A percentile compares a stretch with the other conserved stretches of the same genome.
phyloP scores from a whole-genome alignment of 768 basidiomycete species.

The Macrocybe gigantea region DNA sequence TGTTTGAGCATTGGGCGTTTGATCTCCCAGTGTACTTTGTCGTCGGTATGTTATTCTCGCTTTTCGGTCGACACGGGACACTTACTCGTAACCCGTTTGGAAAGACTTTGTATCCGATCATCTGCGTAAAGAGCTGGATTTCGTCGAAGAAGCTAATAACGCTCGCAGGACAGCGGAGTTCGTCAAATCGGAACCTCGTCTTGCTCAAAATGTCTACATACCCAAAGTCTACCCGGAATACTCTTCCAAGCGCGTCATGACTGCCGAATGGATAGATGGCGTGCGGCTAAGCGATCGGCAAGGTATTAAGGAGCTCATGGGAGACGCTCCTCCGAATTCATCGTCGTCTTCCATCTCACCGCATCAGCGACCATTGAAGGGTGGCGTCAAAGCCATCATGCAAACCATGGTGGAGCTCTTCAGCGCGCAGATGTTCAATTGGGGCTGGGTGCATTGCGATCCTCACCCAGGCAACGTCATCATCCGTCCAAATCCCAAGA shows the following conservation, averaged over 20 bases:
- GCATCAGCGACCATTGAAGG: slow-evolving; percentile 39
- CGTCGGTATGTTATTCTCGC: slow-evolving; percentile 46
- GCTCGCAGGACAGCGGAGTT: slow-evolving; percentile 63
- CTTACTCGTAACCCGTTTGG: not conserved
- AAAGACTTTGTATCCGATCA: slow-evolving; percentile 76
- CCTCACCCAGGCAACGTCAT: slow-evolving; percentile 77
- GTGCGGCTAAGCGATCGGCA: slow-evolving; percentile 63
- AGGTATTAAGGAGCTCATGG: slow-evolving; percentile 54
- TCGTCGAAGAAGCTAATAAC: slow-evolving; percentile 74
- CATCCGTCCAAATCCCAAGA: slow-evolving; percentile 51
- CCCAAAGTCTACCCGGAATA: slow-evolving; percentile 69
- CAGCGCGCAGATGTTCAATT: slow-evolving; percentile 85
- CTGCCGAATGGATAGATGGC: slow-evolving; percentile 82
- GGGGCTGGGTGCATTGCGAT: slow-evolving; percentile 87
- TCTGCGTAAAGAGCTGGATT: slow-evolving; percentile 79
- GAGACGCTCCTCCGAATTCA: slow-evolving; percentile 25
- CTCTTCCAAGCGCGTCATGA: slow-evolving; percentile 74
- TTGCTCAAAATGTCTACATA: slow-evolving; percentile 69
- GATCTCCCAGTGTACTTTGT: slow-evolving; percentile 81
- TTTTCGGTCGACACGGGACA: not conserved
- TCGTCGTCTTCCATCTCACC: slow-evolving; percentile 13
- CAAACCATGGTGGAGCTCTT: slow-evolving; percentile 84
- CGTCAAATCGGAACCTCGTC: slow-evolving; percentile 63
- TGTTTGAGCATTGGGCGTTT: slow-evolving; percentile 75
- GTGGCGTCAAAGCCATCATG: slow-evolving; percentile 67